These are phyloP conservation scores for Epichloe sibirici DNA, from an alignment of 2,329 filamentous ascomycete genomes.

Conservation along the genomic window DNA sequence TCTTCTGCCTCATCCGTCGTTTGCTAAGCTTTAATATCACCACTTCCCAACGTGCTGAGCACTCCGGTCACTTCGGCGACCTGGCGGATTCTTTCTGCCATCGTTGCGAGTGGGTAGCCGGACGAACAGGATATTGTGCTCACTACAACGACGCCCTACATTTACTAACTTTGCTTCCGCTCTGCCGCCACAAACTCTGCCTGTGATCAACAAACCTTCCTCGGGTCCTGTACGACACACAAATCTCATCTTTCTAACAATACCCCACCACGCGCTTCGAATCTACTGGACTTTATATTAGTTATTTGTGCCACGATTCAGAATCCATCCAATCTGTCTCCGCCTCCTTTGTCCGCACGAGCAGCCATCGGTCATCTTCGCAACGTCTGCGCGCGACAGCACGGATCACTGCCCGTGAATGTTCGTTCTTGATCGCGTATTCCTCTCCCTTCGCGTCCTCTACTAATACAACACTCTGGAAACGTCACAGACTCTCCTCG, in stretches of 20 bases:
- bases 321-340: neutral
- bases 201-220: neutral
- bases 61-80: neutral
- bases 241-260: neutral
- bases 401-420: neutral
- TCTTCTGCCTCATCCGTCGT: neutral
- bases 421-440: neutral
- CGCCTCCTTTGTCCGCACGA: neutral
- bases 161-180: neutral
- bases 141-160: neutral
- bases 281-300: neutral
- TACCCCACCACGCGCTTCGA: neutral
- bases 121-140: neutral
- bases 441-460: neutral
- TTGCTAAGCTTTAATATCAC: neutral
- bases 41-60: neutral
- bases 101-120: neutral
- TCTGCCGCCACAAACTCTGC: conserved; percentile 1
- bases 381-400: neutral
- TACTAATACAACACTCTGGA: neutral
- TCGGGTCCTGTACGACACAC: neutral
- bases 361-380: neutral
- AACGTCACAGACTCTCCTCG: neutral
- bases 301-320: neutral
- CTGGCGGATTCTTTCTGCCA: neutral